Evolutionary conservation across 495 filamentous ascomycete species (phyloP).

Genomic region (Aspergillus heteromorphus): DNA sequence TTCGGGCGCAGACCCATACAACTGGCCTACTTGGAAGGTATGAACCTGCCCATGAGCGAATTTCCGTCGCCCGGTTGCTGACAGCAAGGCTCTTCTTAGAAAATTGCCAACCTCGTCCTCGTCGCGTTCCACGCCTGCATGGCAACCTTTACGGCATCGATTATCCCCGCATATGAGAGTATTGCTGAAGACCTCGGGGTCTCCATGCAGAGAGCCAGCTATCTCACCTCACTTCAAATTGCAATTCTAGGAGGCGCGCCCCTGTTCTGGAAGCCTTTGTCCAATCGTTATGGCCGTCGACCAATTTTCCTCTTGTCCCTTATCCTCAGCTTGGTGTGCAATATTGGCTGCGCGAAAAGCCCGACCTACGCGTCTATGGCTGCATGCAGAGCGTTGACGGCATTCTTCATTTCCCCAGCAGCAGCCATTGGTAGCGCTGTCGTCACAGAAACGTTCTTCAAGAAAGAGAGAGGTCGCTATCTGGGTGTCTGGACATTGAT

Average conservation of each 20-base stretch:
- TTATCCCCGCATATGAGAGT: constrained; percentile 47
- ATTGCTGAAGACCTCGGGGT: constrained; percentile 43
- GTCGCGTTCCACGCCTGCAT: constrained; percentile 54
- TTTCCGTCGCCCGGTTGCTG: neutral
- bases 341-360: constrained; percentile 42
- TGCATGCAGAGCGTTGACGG: constrained; percentile 23
- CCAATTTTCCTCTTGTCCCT: constrained; percentile 48
- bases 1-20: constrained; percentile 46
- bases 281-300: constrained; percentile 49
- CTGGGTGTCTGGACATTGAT: constrained; percentile 47
- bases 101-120: constrained; percentile 47
- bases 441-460: constrained; percentile 42
- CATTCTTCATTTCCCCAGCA: constrained; percentile 20
- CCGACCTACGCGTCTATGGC: constrained; percentile 36
- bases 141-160: constrained; percentile 50
- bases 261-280: constrained; percentile 49
- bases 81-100: constrained; percentile 25
- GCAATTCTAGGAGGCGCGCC: constrained; percentile 46
- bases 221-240: constrained; percentile 49
- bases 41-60: neutral
- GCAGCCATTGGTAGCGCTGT: constrained; percentile 42
- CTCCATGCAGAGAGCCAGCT: constrained; percentile 43
- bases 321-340: constrained; percentile 39
- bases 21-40: constrained; percentile 45
- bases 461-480: constrained; percentile 34